Evolutionary conservation across 768 basidiomycete species (phyloP), one percentile per base, ranked within the genome.

Genomic region (Hericium erinaceus): DNA sequence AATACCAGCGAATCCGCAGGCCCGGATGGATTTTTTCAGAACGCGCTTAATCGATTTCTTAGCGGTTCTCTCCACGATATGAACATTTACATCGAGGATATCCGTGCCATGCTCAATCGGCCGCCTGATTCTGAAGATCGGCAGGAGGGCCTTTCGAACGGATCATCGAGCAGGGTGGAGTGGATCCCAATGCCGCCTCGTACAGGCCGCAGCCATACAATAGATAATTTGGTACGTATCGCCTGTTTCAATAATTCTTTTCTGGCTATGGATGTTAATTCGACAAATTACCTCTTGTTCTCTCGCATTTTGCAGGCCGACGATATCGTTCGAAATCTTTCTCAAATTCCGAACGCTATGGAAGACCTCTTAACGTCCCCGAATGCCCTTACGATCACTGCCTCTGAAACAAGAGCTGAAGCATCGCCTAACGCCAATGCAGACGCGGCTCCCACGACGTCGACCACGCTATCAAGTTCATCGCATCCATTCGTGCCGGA

Each of bases 261-360:
- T 44, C 48, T 55, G 46, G 38, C 56, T 61, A 55, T 56, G 52
- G 59, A 61, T 54, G 54, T 58, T 60, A 54, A 61, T 55, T 53
- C 6, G 9, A 33, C 33, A 6, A 55, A 11, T 10, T 49, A 48
- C 8, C 15, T n/a, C 5, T 26, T 59, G 58, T 53, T 48, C 28
- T 11, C 18, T 20, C 44, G 44, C 44, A 18, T n/a, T 20, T 20
- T 20, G 2, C 20, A 46, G 44, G 44, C 39, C 18, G 60, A 56
- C 11, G 44, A 16, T 24, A 22, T 28, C 16, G 10, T 24, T 39
- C 18, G 50, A 12, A 38, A 46, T 7, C 18, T 26, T 15, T 16
- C 18, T 8, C 22, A 51, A 20, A 37, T 39, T 22, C 12, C 52
- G 16, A 20, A 39, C 13, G 18, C 15, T 11, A 37, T 22, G 8